These are phyloP conservation scores for Musa beccarii DNA, from an alignment of 176 grass and related monocot species.

Conservation along the genomic window DNA sequence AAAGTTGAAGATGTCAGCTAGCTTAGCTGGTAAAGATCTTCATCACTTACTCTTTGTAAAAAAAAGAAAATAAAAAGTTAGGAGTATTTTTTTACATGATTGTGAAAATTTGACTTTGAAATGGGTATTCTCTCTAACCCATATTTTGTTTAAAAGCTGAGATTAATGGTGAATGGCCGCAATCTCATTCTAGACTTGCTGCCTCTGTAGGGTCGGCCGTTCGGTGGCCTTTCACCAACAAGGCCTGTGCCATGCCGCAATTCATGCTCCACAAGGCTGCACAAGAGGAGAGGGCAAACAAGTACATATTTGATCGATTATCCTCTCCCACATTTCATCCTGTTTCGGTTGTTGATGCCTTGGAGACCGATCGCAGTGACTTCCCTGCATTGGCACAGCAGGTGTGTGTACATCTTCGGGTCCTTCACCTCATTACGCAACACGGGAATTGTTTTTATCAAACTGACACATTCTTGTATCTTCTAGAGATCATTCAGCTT, in stretches of 20 bases:
- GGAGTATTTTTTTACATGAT: not conserved
- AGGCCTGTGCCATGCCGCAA: slow-evolving; percentile 1
- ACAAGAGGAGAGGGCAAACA: slow-evolving; percentile 4
- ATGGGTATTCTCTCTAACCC: not conserved
- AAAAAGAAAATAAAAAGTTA: too few relatives aligned
- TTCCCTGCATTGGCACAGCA: not conserved
- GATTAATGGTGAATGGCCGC: not conserved
- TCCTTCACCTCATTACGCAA: not conserved
- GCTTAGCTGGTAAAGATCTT: too few relatives aligned
- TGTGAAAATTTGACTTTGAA: not conserved
- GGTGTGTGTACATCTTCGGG: not conserved
- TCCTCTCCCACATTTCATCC: not conserved
- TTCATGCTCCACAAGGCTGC: slow-evolving; percentile 1
- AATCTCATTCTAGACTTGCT: not conserved
- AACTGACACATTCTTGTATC: not conserved
- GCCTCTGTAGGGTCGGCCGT: not conserved
- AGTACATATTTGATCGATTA: not conserved
- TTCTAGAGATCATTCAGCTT: not conserved
- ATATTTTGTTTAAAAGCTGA: not conserved
- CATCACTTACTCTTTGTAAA: too few relatives aligned
- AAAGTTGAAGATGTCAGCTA: too few relatives aligned
- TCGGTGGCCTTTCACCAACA: not conserved
- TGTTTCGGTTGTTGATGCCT: not conserved
- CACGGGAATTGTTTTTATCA: not conserved
- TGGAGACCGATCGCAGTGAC: not conserved